Conservation (phyloP, 2,329 filamentous ascomycete species). For the Penicillium sp. region DNA sequence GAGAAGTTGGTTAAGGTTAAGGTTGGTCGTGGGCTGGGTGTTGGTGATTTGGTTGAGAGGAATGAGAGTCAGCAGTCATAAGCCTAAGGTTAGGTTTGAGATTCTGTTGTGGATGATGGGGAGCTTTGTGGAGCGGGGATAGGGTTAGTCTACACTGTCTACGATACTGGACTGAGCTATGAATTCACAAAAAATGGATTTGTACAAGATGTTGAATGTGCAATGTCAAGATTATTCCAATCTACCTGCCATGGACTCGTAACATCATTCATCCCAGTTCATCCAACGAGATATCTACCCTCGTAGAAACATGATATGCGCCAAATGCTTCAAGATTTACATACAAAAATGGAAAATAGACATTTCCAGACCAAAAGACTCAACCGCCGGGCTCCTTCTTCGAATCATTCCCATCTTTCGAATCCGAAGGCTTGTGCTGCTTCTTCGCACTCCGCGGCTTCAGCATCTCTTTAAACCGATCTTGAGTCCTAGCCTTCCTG, state of each 20-base stretch:
- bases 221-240: background rate
- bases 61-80: conserved; percentile 46
- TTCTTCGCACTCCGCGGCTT: conserved; percentile 29
- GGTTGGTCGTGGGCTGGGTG: conserved; percentile 79
- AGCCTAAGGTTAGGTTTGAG: background rate
- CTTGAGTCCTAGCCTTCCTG: conserved; percentile 23
- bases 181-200: background rate
- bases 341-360: background rate
- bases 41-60: conserved; percentile 65
- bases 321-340: background rate
- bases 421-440: conserved; percentile 14
- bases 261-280: background rate
- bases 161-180: background rate
- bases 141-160: background rate
- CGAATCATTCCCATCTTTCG: conserved; percentile 12
- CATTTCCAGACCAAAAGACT: background rate
- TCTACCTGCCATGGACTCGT: background rate
- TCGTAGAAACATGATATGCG: background rate
- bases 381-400: background rate
- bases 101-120: background rate
- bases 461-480: conserved; percentile 29
- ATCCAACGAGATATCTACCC: background rate
- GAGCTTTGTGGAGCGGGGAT: background rate
- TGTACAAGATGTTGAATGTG: conserved; percentile 13
- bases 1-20: conserved; percentile 81